Conservation (phyloP, 2,329 filamentous ascomycete genomes). For the Cercospora brassicicola region DNA sequence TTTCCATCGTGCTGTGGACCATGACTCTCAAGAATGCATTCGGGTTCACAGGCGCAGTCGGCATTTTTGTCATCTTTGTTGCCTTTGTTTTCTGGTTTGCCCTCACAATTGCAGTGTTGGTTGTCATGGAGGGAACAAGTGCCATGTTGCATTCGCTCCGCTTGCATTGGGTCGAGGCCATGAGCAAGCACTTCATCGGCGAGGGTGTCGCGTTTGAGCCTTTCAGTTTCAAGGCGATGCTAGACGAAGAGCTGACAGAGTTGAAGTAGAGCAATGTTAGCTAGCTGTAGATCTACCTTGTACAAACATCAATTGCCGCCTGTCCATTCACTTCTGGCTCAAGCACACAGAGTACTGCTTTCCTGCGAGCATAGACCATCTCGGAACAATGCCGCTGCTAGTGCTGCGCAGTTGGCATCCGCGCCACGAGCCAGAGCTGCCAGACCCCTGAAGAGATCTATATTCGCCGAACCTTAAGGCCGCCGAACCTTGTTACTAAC, state of each 20-base stretch:
- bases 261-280: slow-evolving; percentile 33
- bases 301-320: not conserved
- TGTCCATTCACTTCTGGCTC: not conserved
- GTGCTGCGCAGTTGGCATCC: not conserved
- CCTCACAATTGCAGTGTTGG: slow-evolving; percentile 75
- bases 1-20: slow-evolving; percentile 90
- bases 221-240: slow-evolving; percentile 79
- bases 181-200: slow-evolving; percentile 96
- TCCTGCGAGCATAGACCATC: not conserved
- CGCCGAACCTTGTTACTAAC: not conserved
- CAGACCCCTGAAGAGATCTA: not conserved
- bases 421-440: not conserved
- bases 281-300: slow-evolving; percentile 9
- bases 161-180: slow-evolving; percentile 95
- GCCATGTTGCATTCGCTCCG: slow-evolving; percentile 92
- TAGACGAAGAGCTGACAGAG: slow-evolving; percentile 70
- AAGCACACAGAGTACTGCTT: not conserved
- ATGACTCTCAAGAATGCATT: slow-evolving; percentile 90
- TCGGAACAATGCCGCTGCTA: not conserved
- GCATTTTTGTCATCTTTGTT: slow-evolving; percentile 77
- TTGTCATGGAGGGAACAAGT: slow-evolving; percentile 93
- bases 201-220: slow-evolving; percentile 79
- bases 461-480: not conserved
- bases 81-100: slow-evolving; percentile 89
- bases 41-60: slow-evolving; percentile 57